Evolutionary conservation across 1,284 basidiomycete species (phyloP), one percentile per base, ranked within the genome.

Genomic region (Ustilago shanxiensis): DNA sequence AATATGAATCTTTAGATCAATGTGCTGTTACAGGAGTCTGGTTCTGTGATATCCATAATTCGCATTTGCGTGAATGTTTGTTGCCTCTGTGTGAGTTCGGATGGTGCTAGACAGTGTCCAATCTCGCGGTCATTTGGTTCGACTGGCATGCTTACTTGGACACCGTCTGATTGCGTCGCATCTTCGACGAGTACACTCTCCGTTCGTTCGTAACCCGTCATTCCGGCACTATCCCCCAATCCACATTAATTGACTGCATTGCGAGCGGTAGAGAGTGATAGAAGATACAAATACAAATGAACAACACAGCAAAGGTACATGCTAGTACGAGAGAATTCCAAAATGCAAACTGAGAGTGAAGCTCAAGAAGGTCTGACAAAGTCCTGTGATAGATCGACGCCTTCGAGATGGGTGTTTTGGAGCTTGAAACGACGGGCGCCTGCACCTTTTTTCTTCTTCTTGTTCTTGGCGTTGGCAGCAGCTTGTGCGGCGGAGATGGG

Each of bases 401-500:
- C 86, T 83, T 91, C 92, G 83, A 95, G 86, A 88, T 95, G 95
- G 1, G 92, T 92, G 81, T 95, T 96, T 55, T 93, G 95, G 73
- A 95, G 90, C 79, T 93, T 91, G 73, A 91, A 77, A 13, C 71
- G 63, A 37, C 80, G 72, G 28, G 77, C 71, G 20, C 79, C 80
- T 2, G 76, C 31, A 7, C 76, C 79, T 44, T 79, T 77, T 26
- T 77, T 77, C 66, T 77, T 77, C 60, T 80, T 77, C 33, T 79
- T 80, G 59, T 70, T 76, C 44, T 77, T 76, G 13, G 60, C 58
- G n/a, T 60, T 65, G 24, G 70, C 65, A n/a, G 47, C 44, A 13
- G 70, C 72, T n/a, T 71, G 60, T 6, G 67, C 55, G 3, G 63
- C 62, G 4, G 79, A 72, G 66, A 79, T 66, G 31, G 80, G 74